Evolutionary conservation across 176 grass and related monocot species (phyloP), one percentile per base, ranked within the genome.

Genomic region (Oryza nivara): DNA sequence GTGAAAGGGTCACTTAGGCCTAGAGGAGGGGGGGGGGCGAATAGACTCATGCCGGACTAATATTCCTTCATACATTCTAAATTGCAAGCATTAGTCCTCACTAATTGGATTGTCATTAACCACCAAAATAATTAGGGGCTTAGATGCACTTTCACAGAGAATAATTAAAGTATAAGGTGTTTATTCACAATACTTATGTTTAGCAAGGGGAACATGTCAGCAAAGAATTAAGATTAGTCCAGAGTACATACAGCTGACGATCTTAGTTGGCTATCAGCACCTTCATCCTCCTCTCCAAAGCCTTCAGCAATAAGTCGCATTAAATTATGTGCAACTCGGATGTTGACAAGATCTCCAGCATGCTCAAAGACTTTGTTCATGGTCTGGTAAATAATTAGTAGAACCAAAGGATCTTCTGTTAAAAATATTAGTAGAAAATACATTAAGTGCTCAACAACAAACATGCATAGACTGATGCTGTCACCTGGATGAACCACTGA

Each of bases 351-450:
- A 94, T 99, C 97, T 41, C 97, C 97, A 34, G 97, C 97, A 92
- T 99, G 97, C 90, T 96, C 92, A 96, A 99, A 96, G 73, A 99
- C 97, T 91, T 96, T 99, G 84, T 99, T 99, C 97, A 96, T 99
- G 22, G 88, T 99, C 97, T 99, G 76, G 75, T 72, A 82, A 79
- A 49, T 75, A 86, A 90, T 67, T 48, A 84, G 66, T 77, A n/a
- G 67, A 73, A 82, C 46, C 75, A 61, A 67, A 52, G 12, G 22
- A 68, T 36, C 5, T 80, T 65, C 76, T 72, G 15, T 51, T 32
- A 76, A 72, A 68, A 85, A 70, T 14, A 16, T 79, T 9, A 17
- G 64, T 65, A 3, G 80, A 76, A 47, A 67, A 66, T 72, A 75
- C 40, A 74, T 38, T 2, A 56, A 58, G 46, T 45, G 49, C 5